phyloP scores from a whole-genome alignment of 2,329 filamentous ascomycete genomes.

The Penicillium occitanis region DNA sequence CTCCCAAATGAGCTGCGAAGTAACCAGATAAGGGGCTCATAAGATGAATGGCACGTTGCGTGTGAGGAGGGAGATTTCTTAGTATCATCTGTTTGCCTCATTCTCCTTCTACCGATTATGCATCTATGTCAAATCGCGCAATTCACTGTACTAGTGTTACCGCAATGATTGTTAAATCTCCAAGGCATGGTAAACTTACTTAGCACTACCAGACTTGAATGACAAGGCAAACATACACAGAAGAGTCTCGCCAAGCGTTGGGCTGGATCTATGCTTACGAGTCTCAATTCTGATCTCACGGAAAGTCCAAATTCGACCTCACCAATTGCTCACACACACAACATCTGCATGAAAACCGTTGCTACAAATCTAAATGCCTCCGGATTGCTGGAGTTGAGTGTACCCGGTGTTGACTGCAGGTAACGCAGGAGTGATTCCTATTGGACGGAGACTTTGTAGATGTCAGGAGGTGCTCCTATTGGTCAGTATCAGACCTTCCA shows the following conservation, averaged over 20 bases:
- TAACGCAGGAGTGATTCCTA: slow-evolving; percentile 5
- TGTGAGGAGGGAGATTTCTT: neutral
- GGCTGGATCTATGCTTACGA: neutral
- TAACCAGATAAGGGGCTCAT: neutral
- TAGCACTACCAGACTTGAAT: neutral
- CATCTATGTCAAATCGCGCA: neutral
- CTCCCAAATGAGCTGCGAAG: neutral
- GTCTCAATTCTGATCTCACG: neutral
- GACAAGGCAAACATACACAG: neutral
- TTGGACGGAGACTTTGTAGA: neutral
- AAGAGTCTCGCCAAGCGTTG: neutral
- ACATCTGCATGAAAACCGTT: neutral
- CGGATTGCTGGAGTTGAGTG: neutral
- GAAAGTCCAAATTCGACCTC: neutral
- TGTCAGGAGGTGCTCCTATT: neutral
- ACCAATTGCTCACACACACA: neutral
- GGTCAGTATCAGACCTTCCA: neutral
- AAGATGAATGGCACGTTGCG: neutral
- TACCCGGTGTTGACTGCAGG: neutral
- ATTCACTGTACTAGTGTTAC: neutral
- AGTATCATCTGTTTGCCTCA: neutral
- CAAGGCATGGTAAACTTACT: neutral
- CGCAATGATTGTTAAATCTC: neutral
- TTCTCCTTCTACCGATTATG: neutral
- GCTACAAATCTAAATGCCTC: neutral